Conservation (phyloP, 495 filamentous ascomycete species). For the Penicillium subrubescens region DNA sequence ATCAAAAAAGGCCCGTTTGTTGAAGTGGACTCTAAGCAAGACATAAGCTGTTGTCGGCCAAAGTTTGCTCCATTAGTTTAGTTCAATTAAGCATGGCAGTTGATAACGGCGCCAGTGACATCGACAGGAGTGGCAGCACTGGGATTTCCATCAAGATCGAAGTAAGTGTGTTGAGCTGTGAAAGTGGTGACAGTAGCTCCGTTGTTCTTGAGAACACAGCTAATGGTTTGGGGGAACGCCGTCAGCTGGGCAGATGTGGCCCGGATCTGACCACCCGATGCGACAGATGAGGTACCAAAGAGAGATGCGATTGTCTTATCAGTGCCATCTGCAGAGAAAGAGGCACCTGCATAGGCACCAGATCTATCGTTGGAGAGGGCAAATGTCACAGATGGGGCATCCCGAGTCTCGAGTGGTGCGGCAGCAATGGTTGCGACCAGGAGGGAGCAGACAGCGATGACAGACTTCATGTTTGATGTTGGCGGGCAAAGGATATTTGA, state of each 20-base stretch:
- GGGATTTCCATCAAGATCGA: conserved; percentile 29
- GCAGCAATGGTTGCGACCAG: conserved; percentile 21
- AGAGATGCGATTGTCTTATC: conserved; percentile 17
- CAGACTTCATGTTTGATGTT: conserved; percentile 29
- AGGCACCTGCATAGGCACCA: conserved; percentile 22
- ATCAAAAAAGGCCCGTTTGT: background rate
- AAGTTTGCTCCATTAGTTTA: background rate
- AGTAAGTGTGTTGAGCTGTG: conserved; percentile 19
- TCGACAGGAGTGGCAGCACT: conserved; percentile 18
- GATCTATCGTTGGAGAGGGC: conserved; percentile 30
- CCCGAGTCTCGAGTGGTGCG: conserved; percentile 18
- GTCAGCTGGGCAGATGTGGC: conserved; percentile 26
- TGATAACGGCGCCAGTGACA: conserved; percentile 16
- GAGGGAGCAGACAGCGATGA: conserved; percentile 15
- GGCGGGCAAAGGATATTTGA: background rate
- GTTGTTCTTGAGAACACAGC: conserved; percentile 23
- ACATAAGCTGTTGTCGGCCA: background rate
- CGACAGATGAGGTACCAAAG: conserved; percentile 26
- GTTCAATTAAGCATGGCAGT: conserved; percentile 24
- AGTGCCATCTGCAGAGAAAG: conserved; percentile 19
- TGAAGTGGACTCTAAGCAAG: background rate
- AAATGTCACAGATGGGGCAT: conserved; percentile 13
- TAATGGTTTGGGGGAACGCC: conserved; percentile 17
- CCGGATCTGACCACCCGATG: conserved; percentile 17
- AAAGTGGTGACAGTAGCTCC: conserved; percentile 16